Conservation (phyloP, 371 early-diverging fungal species). For the Sporodiniella umbellata region DNA sequence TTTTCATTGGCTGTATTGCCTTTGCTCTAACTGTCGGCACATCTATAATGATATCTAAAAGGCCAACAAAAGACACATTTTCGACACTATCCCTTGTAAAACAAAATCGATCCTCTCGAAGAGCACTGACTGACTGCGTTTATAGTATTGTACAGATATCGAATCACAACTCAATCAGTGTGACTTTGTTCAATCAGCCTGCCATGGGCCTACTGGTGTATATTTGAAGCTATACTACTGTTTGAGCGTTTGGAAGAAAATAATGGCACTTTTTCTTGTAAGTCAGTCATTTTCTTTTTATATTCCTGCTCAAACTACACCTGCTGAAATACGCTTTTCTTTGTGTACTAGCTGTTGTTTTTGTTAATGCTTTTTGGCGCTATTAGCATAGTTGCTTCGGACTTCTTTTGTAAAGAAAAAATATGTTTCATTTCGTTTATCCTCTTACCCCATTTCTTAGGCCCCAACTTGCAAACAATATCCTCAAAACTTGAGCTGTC, state of each 20-base stretch:
- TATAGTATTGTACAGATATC: slow-evolving; percentile 28
- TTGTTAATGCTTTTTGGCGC: slow-evolving; percentile 57
- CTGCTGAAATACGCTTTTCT: too few species aligned
- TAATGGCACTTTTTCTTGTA: slow-evolving; percentile 43
- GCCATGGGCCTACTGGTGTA: slow-evolving; percentile 50
- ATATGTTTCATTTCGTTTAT: background rate
- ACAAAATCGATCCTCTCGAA: background rate
- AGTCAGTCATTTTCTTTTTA: too few species aligned
- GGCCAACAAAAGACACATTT: background rate
- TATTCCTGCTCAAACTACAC: too few species aligned
- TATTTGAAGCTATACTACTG: slow-evolving; percentile 66
- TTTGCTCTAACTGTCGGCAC: background rate
- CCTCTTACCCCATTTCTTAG: slow-evolving; percentile 14
- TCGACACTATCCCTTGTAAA: background rate
- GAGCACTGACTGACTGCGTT: background rate
- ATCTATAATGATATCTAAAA: background rate
- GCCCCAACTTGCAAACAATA: slow-evolving; percentile 65
- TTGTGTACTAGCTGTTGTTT: slow-evolving; percentile 27
- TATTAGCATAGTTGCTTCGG: slow-evolving; percentile 65
- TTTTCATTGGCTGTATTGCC: background rate
- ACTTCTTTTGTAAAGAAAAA: slow-evolving; percentile 65
- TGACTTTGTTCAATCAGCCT: slow-evolving; percentile 49
- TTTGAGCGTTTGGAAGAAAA: slow-evolving; percentile 39
- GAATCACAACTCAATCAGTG: slow-evolving; percentile 52
- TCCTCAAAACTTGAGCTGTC: slow-evolving; percentile 59